Percentiles rank a stretch among this genome's conserved stretches.
Evolutionary conservation across 2,329 filamentous ascomycete species (phyloP).

Genomic region (Aspergillus oerlinghausenensis): DNA sequence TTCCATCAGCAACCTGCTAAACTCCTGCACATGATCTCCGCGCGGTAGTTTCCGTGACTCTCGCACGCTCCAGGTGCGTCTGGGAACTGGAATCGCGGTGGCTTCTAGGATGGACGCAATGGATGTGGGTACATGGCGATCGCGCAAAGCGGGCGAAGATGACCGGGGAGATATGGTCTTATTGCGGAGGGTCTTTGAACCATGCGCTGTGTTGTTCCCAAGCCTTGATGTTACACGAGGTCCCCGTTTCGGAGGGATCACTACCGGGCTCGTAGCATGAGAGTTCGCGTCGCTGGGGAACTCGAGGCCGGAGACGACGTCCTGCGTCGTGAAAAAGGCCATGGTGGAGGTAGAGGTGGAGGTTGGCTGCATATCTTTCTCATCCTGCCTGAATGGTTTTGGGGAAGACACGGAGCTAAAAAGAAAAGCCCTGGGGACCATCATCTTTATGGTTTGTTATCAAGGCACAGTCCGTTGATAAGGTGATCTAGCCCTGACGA

Average conservation of each 20-base stretch:
- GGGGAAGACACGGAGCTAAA: constrained; percentile 29
- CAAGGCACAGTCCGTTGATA: constrained; percentile 11
- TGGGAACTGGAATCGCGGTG: constrained; percentile 54
- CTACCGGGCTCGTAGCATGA: constrained; percentile 26
- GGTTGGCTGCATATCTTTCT: constrained; percentile 7
- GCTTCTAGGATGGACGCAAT: constrained; percentile 56
- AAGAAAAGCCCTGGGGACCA: constrained; percentile 39
- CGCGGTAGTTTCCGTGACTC: constrained; percentile 37
- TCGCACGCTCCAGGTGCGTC: constrained; percentile 35
- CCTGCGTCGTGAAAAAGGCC: constrained; percentile 6
- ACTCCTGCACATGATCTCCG: constrained; percentile 43
- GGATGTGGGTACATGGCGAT: constrained; percentile 48
- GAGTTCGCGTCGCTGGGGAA: constrained; percentile 10
- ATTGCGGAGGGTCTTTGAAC: constrained; percentile 17
- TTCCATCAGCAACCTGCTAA: constrained; percentile 55
- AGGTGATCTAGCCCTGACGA: constrained; percentile 29
- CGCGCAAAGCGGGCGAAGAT: constrained; percentile 24
- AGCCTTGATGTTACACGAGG: constrained; percentile 18
- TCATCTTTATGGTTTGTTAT: constrained; percentile 29
- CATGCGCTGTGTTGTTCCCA: constrained; percentile 11
- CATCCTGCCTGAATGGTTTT: constrained; percentile 14
- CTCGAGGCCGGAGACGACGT: constrained; percentile 12
- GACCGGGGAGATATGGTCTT: constrained; percentile 19
- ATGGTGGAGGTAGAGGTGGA: constrained; percentile 7
- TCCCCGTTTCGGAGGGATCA: constrained; percentile 33